A percentile compares a stretch with the other conserved stretches of the same genome.
phyloP scores from a whole-genome alignment of 352 stramenopile genomes.

The Phytophthora pinifolia region DNA sequence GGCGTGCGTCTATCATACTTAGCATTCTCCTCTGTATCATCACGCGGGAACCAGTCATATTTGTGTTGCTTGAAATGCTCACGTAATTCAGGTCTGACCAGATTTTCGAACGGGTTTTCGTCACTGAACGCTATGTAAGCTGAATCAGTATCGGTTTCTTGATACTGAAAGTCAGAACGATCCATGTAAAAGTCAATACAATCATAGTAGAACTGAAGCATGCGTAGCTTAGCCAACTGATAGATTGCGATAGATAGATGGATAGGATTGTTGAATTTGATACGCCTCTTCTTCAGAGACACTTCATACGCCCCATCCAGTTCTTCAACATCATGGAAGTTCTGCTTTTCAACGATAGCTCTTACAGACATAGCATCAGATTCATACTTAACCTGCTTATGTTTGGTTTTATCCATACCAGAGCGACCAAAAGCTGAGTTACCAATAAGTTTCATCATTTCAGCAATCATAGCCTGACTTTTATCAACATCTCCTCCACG shows the following conservation, averaged over 20 bases:
- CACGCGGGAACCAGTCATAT: slow-evolving; percentile 20
- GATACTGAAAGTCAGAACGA: no score
- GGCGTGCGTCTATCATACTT: slow-evolving; percentile 2
- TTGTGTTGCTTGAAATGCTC: slow-evolving; percentile 10
- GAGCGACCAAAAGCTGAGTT: slow-evolving; percentile 13
- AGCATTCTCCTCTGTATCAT: not conserved
- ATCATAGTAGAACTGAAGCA: not conserved
- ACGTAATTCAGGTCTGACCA: slow-evolving; percentile 7
- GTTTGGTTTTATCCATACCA: slow-evolving; percentile 16
- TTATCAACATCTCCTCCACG: slow-evolving; percentile 25
- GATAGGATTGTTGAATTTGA: slow-evolving; percentile 2
- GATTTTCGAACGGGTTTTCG: slow-evolving; percentile 8
- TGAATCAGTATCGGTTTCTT: not conserved
- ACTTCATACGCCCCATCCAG: not conserved
- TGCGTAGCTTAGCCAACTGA: no score
- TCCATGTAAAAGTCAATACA: not conserved
- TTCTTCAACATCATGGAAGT: not conserved
- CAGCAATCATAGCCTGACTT: slow-evolving; percentile 15
- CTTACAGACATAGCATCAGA: no score
- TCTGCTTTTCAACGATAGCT: no score
- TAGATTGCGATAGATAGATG: no score
- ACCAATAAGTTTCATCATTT: slow-evolving; percentile 20
- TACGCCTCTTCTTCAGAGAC: not conserved
- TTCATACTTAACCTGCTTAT: slow-evolving; percentile 18
- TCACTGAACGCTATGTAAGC: not conserved